Evolutionary conservation across 2,329 filamentous ascomycete species (phyloP), one percentile per base, ranked within the genome.

Genomic region (Chaetomium sp.): DNA sequence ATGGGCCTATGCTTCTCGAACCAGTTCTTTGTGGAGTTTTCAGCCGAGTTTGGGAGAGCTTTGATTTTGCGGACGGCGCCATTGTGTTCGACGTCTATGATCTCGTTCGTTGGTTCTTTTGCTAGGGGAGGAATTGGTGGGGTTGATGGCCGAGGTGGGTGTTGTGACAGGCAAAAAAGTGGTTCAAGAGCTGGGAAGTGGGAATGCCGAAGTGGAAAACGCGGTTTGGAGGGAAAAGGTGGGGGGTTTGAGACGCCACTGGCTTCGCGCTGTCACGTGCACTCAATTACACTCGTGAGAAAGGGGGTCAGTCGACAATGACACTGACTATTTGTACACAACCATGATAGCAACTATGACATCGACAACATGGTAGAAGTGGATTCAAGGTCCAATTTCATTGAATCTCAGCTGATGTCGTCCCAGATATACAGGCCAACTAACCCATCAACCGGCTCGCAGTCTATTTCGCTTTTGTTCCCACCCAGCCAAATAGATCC

Each of bases 181-280:
- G n/a, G n/a, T 21, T 23, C 8, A 8, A 47, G 21, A n/a, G 19
- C n/a, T 47, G 12, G 21, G 21, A 42, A 25, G 21, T 19, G 54
- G 33, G 54, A 42, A 42, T 8, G 54, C 21, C 19, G 31, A n/a
- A 31, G 6, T 31, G 27, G 45, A 10, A 45, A 25, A 61, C 59
- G 59, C 59, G 59, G 35, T 55, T 27, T 55, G 6, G 29, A 9
- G 3, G 3, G 42, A 51, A 65, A 63, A 66, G 49, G 57, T 61
- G 56, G 62, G 62, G 63, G 63, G 51, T 13, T 47, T 21, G 29
- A 25, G 25, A 60, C 58, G 62, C 65, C 53, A 54, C 53, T 27
- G 27, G 23, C 27, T 3, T 19, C 66, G 64, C 66, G 66, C 49
- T 62, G 60, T 66, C 66, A 68, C 66, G 66, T 68, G 66, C 4